A percentile compares a stretch with the other conserved stretches of the same genome.
Conservation (phyloP, 2,329 filamentous ascomycete genomes). For the Colletotrichum phormii region DNA sequence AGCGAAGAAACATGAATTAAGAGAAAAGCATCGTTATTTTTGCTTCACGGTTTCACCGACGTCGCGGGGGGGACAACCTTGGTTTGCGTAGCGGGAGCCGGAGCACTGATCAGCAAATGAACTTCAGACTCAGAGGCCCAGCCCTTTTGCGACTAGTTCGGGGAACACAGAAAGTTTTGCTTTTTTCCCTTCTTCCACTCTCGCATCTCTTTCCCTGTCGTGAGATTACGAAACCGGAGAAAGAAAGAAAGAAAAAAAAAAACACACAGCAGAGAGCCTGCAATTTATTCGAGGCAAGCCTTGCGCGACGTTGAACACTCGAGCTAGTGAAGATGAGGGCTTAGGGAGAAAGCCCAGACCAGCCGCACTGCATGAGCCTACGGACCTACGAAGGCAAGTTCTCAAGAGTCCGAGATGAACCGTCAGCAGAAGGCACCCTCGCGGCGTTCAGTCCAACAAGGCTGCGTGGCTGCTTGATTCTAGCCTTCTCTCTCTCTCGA, state of each 20-base stretch:
- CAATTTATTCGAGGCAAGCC: slow-evolving; percentile 21
- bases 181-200: background rate
- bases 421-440: background rate
- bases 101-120: slow-evolving; percentile 21
- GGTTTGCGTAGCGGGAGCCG: background rate
- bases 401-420: slow-evolving; percentile 1
- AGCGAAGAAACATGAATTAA: background rate
- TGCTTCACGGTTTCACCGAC: background rate
- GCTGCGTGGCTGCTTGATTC: background rate
- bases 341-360: background rate
- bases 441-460: background rate
- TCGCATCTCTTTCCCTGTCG: background rate
- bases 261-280: background rate
- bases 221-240: background rate
- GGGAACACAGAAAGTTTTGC: background rate
- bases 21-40: background rate
- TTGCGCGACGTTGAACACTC: slow-evolving; percentile 4
- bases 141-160: background rate
- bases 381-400: background rate
- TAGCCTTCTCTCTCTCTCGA: background rate
- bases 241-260: too few species aligned
- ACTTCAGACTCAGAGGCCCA: background rate
- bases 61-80: background rate
- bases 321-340: background rate
- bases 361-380: background rate